A percentile compares a stretch with the other conserved stretches of the same genome.
Conservation (phyloP, 2,329 filamentous ascomycete genomes). For the Ascochyta fabae region DNA sequence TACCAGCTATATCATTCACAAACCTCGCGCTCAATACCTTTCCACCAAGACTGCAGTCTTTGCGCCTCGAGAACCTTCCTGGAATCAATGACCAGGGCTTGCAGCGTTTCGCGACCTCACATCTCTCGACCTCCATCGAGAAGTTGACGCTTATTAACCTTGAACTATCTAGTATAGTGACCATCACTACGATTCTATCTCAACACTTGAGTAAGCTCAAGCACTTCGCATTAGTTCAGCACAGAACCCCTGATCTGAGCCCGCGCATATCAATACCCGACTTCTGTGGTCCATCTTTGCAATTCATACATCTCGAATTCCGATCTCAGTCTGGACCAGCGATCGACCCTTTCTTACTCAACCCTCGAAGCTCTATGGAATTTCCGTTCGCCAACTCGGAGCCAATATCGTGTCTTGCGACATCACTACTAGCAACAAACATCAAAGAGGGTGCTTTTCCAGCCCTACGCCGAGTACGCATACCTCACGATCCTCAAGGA, state of each 20-base stretch:
- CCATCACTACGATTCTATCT: constrained; percentile 60
- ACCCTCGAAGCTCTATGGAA: constrained; percentile 4
- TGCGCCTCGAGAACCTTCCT: constrained; percentile 62
- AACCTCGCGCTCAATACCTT: constrained; percentile 62
- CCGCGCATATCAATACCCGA: constrained; percentile 53
- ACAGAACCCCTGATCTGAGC: constrained; percentile 55
- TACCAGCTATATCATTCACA: constrained; percentile 61
- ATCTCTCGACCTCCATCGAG: constrained; percentile 53
- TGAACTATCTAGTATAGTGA: constrained; percentile 58
- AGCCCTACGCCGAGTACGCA: constrained; percentile 63
- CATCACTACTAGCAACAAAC: constrained; percentile 68
- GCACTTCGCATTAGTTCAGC: constrained; percentile 61
- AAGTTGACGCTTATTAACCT: constrained; percentile 61
- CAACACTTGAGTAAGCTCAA: constrained; percentile 52
- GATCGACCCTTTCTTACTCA: constrained; percentile 12
- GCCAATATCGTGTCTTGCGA: constrained; percentile 61
- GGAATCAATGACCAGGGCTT: constrained; percentile 64
- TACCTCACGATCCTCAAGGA: constrained; percentile 73
- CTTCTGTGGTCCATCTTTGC: constrained; percentile 57
- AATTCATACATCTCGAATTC: constrained; percentile 67
- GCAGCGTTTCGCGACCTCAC: constrained; percentile 57
- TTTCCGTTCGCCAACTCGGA: constrained; percentile 33
- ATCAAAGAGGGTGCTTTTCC: constrained; percentile 70
- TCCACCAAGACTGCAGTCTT: constrained; percentile 56
- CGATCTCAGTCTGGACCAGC: constrained; percentile 35